Percentiles rank a stretch among this genome's conserved stretches.
phyloP scores from a whole-genome alignment of 768 basidiomycete genomes.

The Porpolomopsis calyptriformis region DNA sequence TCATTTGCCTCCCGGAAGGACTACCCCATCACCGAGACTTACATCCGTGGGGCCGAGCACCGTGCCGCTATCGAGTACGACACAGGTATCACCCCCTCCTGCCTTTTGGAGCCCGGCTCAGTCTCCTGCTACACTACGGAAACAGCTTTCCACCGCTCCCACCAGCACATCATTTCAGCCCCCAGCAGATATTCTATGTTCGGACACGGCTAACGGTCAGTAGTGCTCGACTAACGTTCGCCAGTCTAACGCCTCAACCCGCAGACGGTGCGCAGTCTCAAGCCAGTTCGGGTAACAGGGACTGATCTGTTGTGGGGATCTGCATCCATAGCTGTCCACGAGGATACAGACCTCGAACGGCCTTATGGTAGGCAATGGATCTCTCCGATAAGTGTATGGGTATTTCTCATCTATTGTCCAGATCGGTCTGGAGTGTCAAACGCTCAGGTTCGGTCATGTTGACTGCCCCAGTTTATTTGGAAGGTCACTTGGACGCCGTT shows the following conservation, averaged over 20 bases:
- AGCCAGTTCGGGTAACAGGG: background rate
- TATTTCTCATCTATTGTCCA: too few relatives aligned
- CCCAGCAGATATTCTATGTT: too few relatives aligned
- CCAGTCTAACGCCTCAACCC: background rate
- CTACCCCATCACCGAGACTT: conserved; percentile 22
- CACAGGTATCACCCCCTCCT: conserved; percentile 8
- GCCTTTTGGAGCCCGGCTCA: conserved; percentile 10
- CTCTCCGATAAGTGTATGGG: too few relatives aligned
- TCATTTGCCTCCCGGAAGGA: conserved; percentile 30
- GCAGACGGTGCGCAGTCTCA: background rate
- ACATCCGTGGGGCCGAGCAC: background rate
- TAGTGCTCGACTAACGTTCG: background rate
- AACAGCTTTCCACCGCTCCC: conserved; percentile 3
- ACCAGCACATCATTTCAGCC: too few relatives aligned
- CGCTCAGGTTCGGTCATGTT: too few relatives aligned
- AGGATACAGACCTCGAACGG: background rate
- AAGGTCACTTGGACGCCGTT: too few relatives aligned
- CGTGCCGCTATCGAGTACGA: background rate
- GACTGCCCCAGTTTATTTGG: too few relatives aligned
- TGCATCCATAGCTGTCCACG: background rate
- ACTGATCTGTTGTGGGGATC: background rate
- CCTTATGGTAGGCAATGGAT: too few relatives aligned
- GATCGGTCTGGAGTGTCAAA: too few relatives aligned
- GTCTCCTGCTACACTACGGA: conserved; percentile 11
- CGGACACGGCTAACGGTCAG: background rate